A percentile compares a stretch with the other conserved stretches of the same genome.
Evolutionary conservation across 352 stramenopile genomes (phyloP).

Genomic region (Phytophthora pseudosyringae): DNA sequence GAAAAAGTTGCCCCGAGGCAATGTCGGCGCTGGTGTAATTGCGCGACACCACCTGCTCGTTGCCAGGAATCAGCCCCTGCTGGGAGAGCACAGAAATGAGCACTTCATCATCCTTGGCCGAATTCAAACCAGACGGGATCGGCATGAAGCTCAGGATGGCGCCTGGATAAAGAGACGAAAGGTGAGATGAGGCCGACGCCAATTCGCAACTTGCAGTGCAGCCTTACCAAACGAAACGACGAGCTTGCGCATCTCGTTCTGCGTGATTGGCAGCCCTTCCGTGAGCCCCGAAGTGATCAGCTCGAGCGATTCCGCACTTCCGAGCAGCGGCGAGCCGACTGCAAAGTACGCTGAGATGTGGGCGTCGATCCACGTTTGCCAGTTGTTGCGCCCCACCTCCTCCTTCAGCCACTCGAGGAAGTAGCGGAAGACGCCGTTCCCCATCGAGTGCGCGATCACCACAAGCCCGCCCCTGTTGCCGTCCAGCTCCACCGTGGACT

Average conservation of each 20-base stretch:
- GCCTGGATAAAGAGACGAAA: conserved; percentile 33
- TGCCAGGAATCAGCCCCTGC: conserved; percentile 21
- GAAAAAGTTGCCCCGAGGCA: conserved; percentile 70
- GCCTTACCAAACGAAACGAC: conserved; percentile 70
- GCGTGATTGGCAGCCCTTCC: conserved; percentile 66
- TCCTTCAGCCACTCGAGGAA: conserved; percentile 85
- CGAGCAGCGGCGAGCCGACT: conserved; percentile 70
- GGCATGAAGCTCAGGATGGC: conserved; percentile 79
- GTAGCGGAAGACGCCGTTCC: conserved; percentile 82
- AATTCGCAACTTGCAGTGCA: background rate
- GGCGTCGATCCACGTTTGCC: conserved; percentile 75
- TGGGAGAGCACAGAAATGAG: conserved; percentile 59
- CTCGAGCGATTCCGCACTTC: conserved; percentile 73
- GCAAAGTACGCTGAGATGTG: conserved; percentile 84
- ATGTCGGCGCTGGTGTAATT: conserved; percentile 79
- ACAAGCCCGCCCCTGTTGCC: conserved; percentile 56
- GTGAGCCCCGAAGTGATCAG: conserved; percentile 72
- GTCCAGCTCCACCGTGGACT: conserved; percentile 62
- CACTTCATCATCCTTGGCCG: conserved; percentile 60
- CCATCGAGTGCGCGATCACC: conserved; percentile 85
- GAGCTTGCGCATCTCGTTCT: conserved; percentile 73
- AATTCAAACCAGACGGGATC: conserved; percentile 59
- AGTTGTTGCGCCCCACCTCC: conserved; percentile 75
- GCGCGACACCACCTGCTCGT: conserved; percentile 29
- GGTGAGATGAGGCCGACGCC: background rate